Evolutionary conservation across 345 rosid species (phyloP).

Genomic region (Streptanthus diversifolius): DNA sequence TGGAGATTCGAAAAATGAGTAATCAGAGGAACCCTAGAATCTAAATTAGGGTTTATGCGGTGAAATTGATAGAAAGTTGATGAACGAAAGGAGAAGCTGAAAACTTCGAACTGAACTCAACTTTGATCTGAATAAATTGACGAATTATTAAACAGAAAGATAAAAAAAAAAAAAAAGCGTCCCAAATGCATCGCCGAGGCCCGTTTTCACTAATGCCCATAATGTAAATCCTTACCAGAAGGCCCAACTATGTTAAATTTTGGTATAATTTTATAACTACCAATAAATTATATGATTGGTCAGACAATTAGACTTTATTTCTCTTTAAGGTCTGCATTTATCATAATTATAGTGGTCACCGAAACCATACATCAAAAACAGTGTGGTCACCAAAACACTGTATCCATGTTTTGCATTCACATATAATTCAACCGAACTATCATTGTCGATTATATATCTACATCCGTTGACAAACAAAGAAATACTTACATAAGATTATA

Average conservation of each 20-base stretch:
- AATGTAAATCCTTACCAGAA: background rate
- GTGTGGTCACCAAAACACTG: slow-evolving; percentile 16
- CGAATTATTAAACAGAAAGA: background rate
- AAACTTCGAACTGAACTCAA: background rate
- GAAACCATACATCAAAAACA: slow-evolving; percentile 6
- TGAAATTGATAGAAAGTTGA: background rate
- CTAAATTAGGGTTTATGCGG: slow-evolving; percentile 1
- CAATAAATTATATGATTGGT: background rate
- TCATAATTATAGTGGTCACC: background rate
- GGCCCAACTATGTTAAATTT: background rate
- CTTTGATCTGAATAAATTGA: background rate
- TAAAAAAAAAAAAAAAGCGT: too few relatives aligned
- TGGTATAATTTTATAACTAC: background rate
- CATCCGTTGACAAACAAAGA: background rate
- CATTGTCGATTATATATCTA: background rate
- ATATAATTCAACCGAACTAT: background rate
- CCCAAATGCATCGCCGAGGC: background rate
- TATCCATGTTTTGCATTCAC: background rate
- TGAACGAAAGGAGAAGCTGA: background rate
- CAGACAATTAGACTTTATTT: background rate
- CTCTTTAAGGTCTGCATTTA: background rate
- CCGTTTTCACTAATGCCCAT: background rate
- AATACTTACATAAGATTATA: background rate
- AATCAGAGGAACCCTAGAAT: background rate
- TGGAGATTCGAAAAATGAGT: background rate